phyloP scores from a whole-genome alignment of 306 rosid species.

The Cajanus cajan region DNA sequence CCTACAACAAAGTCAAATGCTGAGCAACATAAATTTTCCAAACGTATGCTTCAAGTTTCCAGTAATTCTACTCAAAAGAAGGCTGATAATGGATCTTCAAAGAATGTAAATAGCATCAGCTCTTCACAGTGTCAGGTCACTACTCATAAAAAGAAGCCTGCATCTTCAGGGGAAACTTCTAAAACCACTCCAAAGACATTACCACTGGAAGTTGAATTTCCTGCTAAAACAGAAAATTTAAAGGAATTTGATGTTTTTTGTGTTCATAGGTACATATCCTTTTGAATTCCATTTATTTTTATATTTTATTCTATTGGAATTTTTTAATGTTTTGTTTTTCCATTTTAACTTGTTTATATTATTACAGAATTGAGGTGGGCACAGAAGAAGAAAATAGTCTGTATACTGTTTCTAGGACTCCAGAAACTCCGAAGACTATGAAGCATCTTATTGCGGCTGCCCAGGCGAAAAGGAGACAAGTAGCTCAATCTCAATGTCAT shows the following conservation, averaged over 20 bases:
- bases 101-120: slow-evolving; percentile 39
- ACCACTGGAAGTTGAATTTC: slow-evolving; percentile 41
- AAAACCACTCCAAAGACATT: slow-evolving; percentile 44
- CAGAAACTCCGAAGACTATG: slow-evolving; percentile 68
- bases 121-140: slow-evolving; percentile 51
- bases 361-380: slow-evolving; percentile 48
- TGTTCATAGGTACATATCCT: slow-evolving; percentile 52
- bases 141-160: slow-evolving; percentile 44
- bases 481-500: slow-evolving; percentile 57
- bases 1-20: slow-evolving; percentile 38
- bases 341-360: slow-evolving; percentile 9
- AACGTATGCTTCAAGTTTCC: slow-evolving; percentile 45
- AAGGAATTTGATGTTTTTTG: slow-evolving; percentile 42
- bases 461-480: slow-evolving; percentile 81
- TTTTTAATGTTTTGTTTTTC: neutral
- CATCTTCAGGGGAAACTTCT: slow-evolving; percentile 54
- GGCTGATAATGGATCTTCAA: slow-evolving; percentile 43
- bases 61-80: slow-evolving; percentile 48
- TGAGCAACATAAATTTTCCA: slow-evolving; percentile 51
- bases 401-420: slow-evolving; percentile 46
- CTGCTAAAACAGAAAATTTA: slow-evolving; percentile 44
- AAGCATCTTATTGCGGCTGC: slow-evolving; percentile 91
- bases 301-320: neutral
- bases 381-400: slow-evolving; percentile 48
- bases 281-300: slow-evolving; percentile 2